Conservation (phyloP, 148 eudicot species). For the Suaeda aralocaspica region DNA sequence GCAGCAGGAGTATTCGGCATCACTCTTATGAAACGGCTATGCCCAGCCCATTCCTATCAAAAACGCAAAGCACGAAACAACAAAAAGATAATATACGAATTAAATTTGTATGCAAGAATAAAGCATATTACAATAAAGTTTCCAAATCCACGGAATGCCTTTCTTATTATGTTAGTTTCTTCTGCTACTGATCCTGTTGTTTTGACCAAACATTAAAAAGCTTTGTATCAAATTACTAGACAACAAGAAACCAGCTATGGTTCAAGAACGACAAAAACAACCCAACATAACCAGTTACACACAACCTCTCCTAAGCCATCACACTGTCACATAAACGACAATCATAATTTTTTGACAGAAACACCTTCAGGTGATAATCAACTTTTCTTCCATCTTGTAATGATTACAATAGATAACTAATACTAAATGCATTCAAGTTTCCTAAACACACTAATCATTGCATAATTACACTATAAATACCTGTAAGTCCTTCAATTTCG, state of each 20-base stretch:
- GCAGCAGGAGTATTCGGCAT: slow-evolving; percentile 99
- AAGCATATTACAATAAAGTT: neutral
- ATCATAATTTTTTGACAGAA: neutral
- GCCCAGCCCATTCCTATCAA: slow-evolving; percentile 86
- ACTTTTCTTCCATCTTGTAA: neutral
- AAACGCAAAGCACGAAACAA: slow-evolving; percentile 3
- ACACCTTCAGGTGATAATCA: neutral
- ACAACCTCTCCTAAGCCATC: too few relatives aligned
- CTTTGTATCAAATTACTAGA: neutral
- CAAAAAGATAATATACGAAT: slow-evolving; percentile 6
- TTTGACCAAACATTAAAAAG: neutral
- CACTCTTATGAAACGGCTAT: slow-evolving; percentile 76
- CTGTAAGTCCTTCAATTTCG: slow-evolving; percentile 78
- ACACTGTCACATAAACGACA: neutral
- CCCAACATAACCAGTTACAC: too few relatives aligned
- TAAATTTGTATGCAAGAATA: neutral
- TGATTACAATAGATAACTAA: too few relatives aligned
- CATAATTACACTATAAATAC: slow-evolving; percentile 24
- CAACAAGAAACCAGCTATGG: neutral
- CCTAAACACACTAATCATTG: neutral
- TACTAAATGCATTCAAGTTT: neutral
- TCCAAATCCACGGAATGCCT: too few relatives aligned
- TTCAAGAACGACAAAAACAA: neutral
- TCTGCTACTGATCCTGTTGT: neutral
- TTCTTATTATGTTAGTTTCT: too few relatives aligned